A percentile compares a stretch with the other conserved stretches of the same genome.
These are phyloP conservation scores for Aspergillus sojae DNA, from an alignment of 2,329 filamentous ascomycete genomes.

Conservation along the genomic window DNA sequence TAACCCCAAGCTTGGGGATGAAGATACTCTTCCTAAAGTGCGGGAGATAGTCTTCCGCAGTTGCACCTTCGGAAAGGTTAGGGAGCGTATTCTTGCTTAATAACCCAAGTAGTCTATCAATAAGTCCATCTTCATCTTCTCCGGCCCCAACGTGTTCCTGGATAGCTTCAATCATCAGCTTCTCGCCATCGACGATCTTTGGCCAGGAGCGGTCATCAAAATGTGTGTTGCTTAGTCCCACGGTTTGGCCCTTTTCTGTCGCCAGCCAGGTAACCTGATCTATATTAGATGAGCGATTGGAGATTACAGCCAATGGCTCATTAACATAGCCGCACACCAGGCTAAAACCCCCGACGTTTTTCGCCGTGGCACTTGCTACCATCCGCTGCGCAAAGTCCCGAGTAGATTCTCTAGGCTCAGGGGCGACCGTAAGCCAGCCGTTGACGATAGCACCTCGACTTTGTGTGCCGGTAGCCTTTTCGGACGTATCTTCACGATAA, in stretches of 20 bases:
- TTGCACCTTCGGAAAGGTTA: slow-evolving; percentile 46
- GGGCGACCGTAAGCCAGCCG: slow-evolving; percentile 56
- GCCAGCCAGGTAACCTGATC: slow-evolving; percentile 57
- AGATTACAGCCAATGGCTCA: slow-evolving; percentile 61
- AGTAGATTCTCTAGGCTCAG: slow-evolving; percentile 44
- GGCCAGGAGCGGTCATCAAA: slow-evolving; percentile 64
- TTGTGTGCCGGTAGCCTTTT: slow-evolving; percentile 48
- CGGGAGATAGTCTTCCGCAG: slow-evolving; percentile 58
- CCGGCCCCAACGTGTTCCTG: slow-evolving; percentile 44
- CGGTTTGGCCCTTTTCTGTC: slow-evolving; percentile 52
- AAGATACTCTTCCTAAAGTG: slow-evolving; percentile 64
- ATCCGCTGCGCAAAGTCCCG: slow-evolving; percentile 57
- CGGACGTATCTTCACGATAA: slow-evolving; percentile 59
- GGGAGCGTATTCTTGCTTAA: slow-evolving; percentile 60
- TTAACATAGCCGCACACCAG: slow-evolving; percentile 61
- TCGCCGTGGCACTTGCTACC: slow-evolving; percentile 56
- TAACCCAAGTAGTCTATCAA: slow-evolving; percentile 55
- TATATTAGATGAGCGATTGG: slow-evolving; percentile 60
- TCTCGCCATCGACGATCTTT: slow-evolving; percentile 62
- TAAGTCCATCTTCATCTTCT: slow-evolving; percentile 52
- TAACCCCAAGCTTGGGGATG: slow-evolving; percentile 58
- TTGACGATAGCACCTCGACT: slow-evolving; percentile 64
- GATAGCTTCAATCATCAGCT: slow-evolving; percentile 54
- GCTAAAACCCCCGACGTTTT: slow-evolving; percentile 65
- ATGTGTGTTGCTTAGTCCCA: slow-evolving; percentile 63